Evolutionary conservation across 768 basidiomycete species (phyloP), one percentile per base, ranked within the genome.

Genomic region (Panellus pusillus): DNA sequence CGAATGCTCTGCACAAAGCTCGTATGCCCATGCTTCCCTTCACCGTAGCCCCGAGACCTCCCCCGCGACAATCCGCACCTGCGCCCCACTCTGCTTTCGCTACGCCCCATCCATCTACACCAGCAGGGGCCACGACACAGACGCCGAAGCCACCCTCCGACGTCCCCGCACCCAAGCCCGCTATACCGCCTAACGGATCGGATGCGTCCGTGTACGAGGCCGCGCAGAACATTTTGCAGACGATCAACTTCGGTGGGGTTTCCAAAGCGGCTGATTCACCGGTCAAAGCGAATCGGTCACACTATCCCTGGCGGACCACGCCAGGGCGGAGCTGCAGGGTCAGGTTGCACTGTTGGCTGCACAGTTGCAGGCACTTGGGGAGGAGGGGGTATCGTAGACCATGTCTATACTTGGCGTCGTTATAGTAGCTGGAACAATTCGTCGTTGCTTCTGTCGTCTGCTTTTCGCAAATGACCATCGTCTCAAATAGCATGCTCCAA

Each of bases 331-430:
- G 48, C 66, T 91, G 48, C 89, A 90, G 63, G 87, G 85, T 1
- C 86, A 86, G 58, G 74, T 91, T 40, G 87, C 83, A 3, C 74
- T 91, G 28, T 66, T 91, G 50, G 86, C 88, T 5, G 85, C 83
- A 0, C 89, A 91, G 63, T 65, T 91, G 20, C 79, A 81, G 20
- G 89, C 89, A 65, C 73, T 89, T 43, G 83, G 80, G 81, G 47
- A 35, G 32, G 32, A 35, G 32, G 32, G 32, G 32, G 11, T 14
- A 35, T 35, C 32, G 9, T 35, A 35, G 32, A 35, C 24, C 24
- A 24, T 24, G 24, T 24, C 3, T 24, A 24, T 24, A 24, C 24
- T 24, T 24, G 24, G 24, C 24, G 6, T 24, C 24, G 24, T 24
- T 24, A 24, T 24, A 24, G 24, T 24, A 24, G 24, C 24, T 24